These are phyloP conservation scores for Beauveria sp. DNA, from an alignment of 2,329 filamentous ascomycete genomes.

Conservation along the genomic window DNA sequence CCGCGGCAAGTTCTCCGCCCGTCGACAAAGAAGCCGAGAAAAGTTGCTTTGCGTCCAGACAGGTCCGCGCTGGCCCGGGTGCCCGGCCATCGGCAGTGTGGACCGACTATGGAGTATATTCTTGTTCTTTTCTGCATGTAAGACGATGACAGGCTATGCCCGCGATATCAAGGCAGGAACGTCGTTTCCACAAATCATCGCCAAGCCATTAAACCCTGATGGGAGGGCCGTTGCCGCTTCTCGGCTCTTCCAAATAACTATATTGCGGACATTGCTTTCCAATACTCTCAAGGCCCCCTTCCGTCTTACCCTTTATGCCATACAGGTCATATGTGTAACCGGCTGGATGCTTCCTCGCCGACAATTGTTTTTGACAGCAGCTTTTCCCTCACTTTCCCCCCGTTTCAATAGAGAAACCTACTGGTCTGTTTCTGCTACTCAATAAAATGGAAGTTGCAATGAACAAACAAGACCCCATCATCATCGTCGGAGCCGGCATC, in stretches of 20 bases:
- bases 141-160: not conserved
- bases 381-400: not conserved
- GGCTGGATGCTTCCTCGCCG: not conserved
- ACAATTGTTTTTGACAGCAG: not conserved
- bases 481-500: conserved; percentile 7
- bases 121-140: not conserved
- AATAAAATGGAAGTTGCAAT: not conserved
- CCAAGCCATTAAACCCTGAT: not conserved
- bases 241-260: not conserved
- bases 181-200: not conserved
- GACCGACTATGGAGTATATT: not conserved
- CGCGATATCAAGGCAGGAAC: not conserved
- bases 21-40: no score
- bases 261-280: not conserved
- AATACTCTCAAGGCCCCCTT: not conserved
- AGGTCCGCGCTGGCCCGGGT: not conserved
- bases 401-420: not conserved
- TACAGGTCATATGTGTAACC: not conserved
- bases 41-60: no score
- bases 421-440: no score
- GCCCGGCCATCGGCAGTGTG: not conserved
- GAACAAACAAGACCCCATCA: not conserved
- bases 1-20: no score
- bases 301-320: no score
- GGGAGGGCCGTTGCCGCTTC: not conserved